Evolutionary conservation across 2,329 filamentous ascomycete genomes (phyloP), one percentile per base, ranked within the genome.

Genomic region (Dactylellina cionopaga): DNA sequence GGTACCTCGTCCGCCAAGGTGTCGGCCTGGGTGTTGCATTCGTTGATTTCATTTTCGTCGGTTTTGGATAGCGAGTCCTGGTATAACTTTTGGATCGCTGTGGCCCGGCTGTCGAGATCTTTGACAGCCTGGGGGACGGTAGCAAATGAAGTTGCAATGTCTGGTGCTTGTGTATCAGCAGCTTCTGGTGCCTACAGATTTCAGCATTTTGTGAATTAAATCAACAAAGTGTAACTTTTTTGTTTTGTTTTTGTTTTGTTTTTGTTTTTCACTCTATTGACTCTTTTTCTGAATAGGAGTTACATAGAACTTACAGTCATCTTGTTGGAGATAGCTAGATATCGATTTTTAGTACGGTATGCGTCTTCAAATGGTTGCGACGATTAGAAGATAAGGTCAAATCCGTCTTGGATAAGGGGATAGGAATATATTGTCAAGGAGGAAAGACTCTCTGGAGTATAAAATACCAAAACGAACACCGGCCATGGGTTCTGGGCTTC

Each of bases 31-130:
- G 3, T 5, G 10, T 55, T 19, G 35, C 39, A n/a, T 10, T 27
- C 33, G 5, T 55, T 35, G 51, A 55, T 55, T 55, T 55, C 51
- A n/a, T 9, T 33, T 39, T 55, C 51, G 15, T 55, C 51, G 10
- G 35, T 29, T 41, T 55, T 55, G 1, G 33, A 13, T 7, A 35
- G 29, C 2, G 51, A 27, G n/a, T 55, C 31, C 17, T 41, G 31
- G 35, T 39, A 55, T 5, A 55, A 11, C 51, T 55, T 55, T 11
- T 25, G 9, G 11, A 55, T 41, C 19, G 33, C 17, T 13, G 33
- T 41, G 17, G 10, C 19, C 11, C 19, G 33, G 2, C 27, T 24
- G 27, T 55, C 51, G 51, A 55, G 5, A 41, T 41, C 31, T 15
- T 39, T 29, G 33, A 55, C 19, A 15, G 29, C 13, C 10, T 55